Percentiles rank a stretch among this genome's conserved stretches.
phyloP scores from a whole-genome alignment of 139 green algal genomes.

The Volvox reticuliferus region DNA sequence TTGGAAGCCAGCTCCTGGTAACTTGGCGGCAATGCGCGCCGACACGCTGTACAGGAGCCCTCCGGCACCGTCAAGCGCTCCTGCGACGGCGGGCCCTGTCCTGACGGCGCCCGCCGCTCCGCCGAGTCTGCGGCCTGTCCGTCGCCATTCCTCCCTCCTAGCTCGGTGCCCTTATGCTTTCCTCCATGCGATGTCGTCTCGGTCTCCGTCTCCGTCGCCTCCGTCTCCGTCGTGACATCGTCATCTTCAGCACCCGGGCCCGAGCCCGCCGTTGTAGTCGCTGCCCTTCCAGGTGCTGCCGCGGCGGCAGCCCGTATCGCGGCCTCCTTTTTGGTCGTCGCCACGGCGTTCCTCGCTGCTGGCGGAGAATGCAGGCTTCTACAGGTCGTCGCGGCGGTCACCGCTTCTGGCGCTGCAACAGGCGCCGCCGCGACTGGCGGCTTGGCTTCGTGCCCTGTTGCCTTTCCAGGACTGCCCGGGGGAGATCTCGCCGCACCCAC shows the following conservation, averaged over 20 bases:
- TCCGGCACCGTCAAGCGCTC: background rate
- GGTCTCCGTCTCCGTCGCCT: background rate
- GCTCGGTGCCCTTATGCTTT: background rate
- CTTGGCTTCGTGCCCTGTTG: too few species aligned
- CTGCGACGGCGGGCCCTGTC: background rate
- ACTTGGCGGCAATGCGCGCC: background rate
- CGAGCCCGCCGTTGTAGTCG: background rate
- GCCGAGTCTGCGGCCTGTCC: background rate
- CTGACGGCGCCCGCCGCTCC: background rate
- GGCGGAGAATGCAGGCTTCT: background rate
- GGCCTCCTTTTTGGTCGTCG: background rate
- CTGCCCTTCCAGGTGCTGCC: background rate
- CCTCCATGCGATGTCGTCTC: background rate
- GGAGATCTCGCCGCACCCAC: background rate
- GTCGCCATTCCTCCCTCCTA: background rate
- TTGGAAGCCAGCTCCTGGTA: constrained; percentile 22
- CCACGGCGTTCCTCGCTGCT: background rate
- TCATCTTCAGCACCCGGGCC: background rate
- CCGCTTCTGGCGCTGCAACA: background rate
- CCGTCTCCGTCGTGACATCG: background rate
- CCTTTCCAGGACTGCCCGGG: too few species aligned
- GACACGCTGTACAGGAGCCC: constrained; percentile 30
- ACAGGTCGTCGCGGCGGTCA: background rate
- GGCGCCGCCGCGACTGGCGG: too few species aligned
- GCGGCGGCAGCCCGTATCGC: background rate